A percentile compares a stretch with the other conserved stretches of the same genome.
These are phyloP conservation scores for Claviceps africana DNA, from an alignment of 2,329 filamentous ascomycete genomes.

Conservation along the genomic window DNA sequence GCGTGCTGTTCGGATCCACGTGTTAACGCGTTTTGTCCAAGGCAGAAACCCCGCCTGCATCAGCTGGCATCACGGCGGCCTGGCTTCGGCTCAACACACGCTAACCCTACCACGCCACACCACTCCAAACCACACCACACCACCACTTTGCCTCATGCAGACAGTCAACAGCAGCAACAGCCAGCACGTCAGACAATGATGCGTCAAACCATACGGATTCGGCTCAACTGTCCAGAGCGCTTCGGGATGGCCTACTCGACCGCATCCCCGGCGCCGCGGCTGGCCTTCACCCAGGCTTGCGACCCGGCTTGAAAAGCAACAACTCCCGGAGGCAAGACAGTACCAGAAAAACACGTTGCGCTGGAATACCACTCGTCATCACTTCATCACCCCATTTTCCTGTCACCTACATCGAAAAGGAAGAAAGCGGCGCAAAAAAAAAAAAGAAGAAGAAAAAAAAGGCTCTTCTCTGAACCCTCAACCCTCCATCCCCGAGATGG, in stretches of 20 bases:
- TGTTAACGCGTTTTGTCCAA: neutral
- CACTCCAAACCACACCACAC: too few relatives aligned
- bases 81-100: neutral
- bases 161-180: neutral
- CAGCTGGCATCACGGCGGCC: neutral
- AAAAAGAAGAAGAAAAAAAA: too few relatives aligned
- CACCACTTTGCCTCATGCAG: neutral
- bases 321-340: neutral
- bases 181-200: neutral
- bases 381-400: too few relatives aligned
- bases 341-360: neutral
- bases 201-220: neutral
- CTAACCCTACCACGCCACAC: neutral
- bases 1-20: too few relatives aligned
- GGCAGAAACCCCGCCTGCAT: neutral
- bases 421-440: too few relatives aligned
- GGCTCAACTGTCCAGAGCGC: neutral
- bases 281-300: neutral
- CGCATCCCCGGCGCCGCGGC: neutral
- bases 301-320: neutral
- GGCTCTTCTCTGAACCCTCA: neutral
- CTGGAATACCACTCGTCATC: neutral
- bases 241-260: neutral
- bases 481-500: slow-evolving; percentile 21
- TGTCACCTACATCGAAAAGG: neutral